phyloP scores from a whole-genome alignment of 2,329 filamentous ascomycete genomes.

The Diaporthe sp. region DNA sequence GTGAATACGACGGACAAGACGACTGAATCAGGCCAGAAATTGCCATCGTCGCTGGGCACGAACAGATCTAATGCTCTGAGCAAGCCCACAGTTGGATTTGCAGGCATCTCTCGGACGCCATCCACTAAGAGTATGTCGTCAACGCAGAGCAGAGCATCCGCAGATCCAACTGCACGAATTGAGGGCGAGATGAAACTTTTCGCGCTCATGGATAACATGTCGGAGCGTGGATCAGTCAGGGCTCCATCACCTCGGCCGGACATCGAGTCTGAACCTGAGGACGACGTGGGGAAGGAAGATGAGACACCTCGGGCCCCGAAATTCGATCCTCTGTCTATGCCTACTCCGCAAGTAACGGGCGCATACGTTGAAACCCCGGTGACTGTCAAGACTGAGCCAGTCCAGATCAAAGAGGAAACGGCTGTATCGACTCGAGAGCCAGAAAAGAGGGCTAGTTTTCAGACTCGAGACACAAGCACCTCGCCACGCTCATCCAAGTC shows the following conservation, averaged over 20 bases:
- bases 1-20: not conserved
- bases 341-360: constrained; percentile 64
- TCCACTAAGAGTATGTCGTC: constrained; percentile 33
- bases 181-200: constrained; percentile 67
- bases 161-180: constrained; percentile 66
- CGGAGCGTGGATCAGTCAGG: constrained; percentile 64
- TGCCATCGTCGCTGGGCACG: not conserved
- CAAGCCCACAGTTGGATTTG: constrained; percentile 59
- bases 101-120: constrained; percentile 41
- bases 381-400: constrained; percentile 53
- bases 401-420: constrained; percentile 31
- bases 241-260: constrained; percentile 58
- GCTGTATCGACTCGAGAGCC: constrained; percentile 23
- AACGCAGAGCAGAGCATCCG: constrained; percentile 30
- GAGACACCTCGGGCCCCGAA: constrained; percentile 60
- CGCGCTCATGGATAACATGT: constrained; percentile 64
- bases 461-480: constrained; percentile 25
- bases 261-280: constrained; percentile 41
- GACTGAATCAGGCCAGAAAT: not conserved
- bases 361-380: constrained; percentile 68
- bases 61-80: constrained; percentile 34
- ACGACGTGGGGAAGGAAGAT: constrained; percentile 44
- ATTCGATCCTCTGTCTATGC: constrained; percentile 57
- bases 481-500: constrained; percentile 31
- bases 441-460: not conserved